phyloP scores from a whole-genome alignment of 179 eudicot species.

The Beta macrorhiza region DNA sequence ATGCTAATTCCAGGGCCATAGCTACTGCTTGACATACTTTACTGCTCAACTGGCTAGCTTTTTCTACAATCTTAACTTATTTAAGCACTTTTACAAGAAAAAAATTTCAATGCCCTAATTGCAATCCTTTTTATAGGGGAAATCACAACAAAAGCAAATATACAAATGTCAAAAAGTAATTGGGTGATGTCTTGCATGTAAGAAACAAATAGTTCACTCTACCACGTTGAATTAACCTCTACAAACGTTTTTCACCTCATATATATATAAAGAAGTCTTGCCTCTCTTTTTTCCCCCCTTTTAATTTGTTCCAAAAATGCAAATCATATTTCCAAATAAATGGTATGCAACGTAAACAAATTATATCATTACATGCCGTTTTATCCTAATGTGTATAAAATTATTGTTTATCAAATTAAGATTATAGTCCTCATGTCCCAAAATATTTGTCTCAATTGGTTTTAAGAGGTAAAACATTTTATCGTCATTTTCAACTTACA shows the following conservation, averaged over 20 bases:
- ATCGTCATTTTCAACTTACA: too few species aligned
- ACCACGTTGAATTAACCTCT: background rate
- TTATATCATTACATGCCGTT: background rate
- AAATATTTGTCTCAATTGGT: too few species aligned
- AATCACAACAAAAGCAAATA: background rate
- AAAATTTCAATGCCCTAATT: background rate
- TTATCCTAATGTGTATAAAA: too few species aligned
- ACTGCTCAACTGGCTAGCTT: background rate
- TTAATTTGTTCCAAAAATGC: background rate
- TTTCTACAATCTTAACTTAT: slow-evolving; percentile 3
- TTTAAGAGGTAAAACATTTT: too few species aligned
- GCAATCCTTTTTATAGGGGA: slow-evolving; percentile 15
- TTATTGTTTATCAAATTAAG: too few species aligned
- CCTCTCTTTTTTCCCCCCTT: background rate
- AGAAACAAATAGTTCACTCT: background rate
- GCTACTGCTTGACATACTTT: slow-evolving; percentile 18
- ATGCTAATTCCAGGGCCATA: slow-evolving; percentile 27
- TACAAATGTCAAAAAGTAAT: slow-evolving; percentile 16
- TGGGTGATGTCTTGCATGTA: slow-evolving; percentile 15
- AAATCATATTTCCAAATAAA: background rate
- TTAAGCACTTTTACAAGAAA: background rate
- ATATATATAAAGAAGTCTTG: background rate
- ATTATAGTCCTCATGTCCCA: too few species aligned
- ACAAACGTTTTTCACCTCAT: background rate
- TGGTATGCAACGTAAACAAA: too few species aligned